Percentiles rank a stretch among this genome's conserved stretches.
These are phyloP conservation scores for Trapa bicornis DNA, from an alignment of 345 rosid genomes.

Conservation along the genomic window DNA sequence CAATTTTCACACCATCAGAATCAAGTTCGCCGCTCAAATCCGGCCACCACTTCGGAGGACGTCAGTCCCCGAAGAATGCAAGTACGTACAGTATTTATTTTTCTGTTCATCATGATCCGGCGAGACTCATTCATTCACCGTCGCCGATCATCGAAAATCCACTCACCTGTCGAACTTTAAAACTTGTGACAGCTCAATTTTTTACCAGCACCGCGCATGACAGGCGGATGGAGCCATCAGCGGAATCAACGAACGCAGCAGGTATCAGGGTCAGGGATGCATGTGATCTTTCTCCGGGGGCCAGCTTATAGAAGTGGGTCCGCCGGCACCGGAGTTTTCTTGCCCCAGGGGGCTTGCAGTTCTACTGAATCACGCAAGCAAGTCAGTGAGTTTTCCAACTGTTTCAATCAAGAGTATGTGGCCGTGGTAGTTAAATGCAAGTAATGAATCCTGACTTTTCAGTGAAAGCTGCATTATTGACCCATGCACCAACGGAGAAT, in stretches of 20 bases:
- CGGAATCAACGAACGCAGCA: constrained; percentile 9
- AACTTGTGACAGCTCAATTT: background rate
- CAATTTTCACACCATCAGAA: background rate
- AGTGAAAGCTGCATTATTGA: background rate
- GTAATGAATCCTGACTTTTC: constrained; percentile 1
- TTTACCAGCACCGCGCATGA: constrained; percentile 1
- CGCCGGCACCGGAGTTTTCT: constrained; percentile 86
- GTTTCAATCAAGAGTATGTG: too few relatives aligned
- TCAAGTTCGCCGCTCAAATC: background rate
- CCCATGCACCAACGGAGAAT: background rate
- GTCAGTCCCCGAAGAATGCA: background rate
- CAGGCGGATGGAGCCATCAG: constrained; percentile 21
- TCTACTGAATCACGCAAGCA: constrained; percentile 42
- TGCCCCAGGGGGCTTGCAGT: constrained; percentile 42
- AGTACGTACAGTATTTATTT: background rate
- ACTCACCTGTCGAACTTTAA: background rate
- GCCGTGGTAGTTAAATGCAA: constrained; percentile 4
- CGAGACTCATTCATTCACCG: background rate
- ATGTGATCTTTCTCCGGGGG: constrained; percentile 51
- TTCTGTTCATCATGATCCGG: background rate
- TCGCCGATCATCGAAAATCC: background rate
- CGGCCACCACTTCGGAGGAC: background rate
- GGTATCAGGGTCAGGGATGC: constrained; percentile 30
- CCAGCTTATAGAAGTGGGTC: constrained; percentile 35
- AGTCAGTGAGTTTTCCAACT: constrained; percentile 25